Evolutionary conservation across 2,329 filamentous ascomycete genomes (phyloP).

Genomic region (Clonostachys sp.): DNA sequence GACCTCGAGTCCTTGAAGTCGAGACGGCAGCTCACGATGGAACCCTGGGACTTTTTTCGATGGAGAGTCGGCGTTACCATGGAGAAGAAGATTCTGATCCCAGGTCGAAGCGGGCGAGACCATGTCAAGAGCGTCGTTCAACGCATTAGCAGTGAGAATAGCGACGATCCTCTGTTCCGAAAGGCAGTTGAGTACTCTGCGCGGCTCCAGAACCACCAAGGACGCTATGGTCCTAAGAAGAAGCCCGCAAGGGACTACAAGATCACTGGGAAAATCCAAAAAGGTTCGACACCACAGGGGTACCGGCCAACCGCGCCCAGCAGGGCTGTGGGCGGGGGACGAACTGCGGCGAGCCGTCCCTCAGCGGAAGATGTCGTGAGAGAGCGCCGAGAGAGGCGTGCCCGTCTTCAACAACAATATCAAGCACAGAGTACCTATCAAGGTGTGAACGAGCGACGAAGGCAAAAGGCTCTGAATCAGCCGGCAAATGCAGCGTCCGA

Average conservation of each 20-base stretch:
- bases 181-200: slow-evolving; percentile 19
- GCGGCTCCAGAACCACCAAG: slow-evolving; percentile 7
- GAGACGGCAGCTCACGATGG: slow-evolving; percentile 21
- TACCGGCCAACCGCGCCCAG: too few relatives aligned
- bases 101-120: not conserved
- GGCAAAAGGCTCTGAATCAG: too few relatives aligned
- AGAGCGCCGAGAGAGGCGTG: too few relatives aligned
- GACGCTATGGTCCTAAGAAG: slow-evolving; percentile 9
- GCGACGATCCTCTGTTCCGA: slow-evolving; percentile 18
- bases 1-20: slow-evolving; percentile 18
- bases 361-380: too few relatives aligned
- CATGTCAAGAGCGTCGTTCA: slow-evolving; percentile 5
- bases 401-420: too few relatives aligned
- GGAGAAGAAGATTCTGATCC: not conserved
- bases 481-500: too few relatives aligned
- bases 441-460: too few relatives aligned
- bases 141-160: slow-evolving; percentile 4
- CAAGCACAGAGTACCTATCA: too few relatives aligned
- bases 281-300: too few relatives aligned
- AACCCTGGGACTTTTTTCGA: slow-evolving; percentile 29
- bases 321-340: too few relatives aligned
- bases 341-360: too few relatives aligned
- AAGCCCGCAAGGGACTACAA: not conserved
- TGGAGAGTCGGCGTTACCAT: slow-evolving; percentile 20
- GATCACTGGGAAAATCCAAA: not conserved